phyloP scores from a whole-genome alignment of 2,329 filamentous ascomycete species.

The Geoglossum cookeanum region DNA sequence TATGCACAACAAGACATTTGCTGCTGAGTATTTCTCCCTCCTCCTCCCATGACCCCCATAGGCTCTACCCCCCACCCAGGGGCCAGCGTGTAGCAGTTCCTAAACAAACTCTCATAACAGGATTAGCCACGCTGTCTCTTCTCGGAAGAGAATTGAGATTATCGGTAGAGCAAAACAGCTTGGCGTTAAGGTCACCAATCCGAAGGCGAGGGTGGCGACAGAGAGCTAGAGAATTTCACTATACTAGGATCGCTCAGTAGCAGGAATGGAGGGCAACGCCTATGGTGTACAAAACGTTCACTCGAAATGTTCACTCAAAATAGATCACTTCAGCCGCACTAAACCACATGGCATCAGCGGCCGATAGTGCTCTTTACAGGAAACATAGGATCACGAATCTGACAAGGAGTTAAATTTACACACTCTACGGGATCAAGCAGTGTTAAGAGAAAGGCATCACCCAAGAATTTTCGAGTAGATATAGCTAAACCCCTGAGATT shows the following conservation, averaged over 20 bases:
- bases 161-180: constrained; percentile 93
- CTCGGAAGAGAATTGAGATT: constrained; percentile 97
- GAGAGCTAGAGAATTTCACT: constrained; percentile 40
- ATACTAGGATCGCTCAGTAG: background rate
- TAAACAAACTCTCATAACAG: constrained; percentile 27
- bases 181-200: constrained; percentile 98
- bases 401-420: too few relatives aligned
- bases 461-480: too few relatives aligned
- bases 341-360: background rate
- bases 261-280: background rate
- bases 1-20: constrained; percentile 99
- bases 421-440: too few relatives aligned
- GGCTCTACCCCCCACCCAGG: constrained; percentile 19
- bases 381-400: too few relatives aligned
- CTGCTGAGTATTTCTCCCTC: constrained; percentile 65
- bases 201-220: constrained; percentile 96
- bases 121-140: constrained; percentile 96
- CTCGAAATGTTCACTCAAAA: background rate
- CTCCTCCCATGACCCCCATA: background rate
- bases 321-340: background rate
- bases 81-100: constrained; percentile 3
- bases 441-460: too few relatives aligned
- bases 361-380: background rate
- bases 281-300: background rate
- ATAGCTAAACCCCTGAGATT: too few relatives aligned